These are phyloP conservation scores for Caryopteris hybrid DNA, from an alignment of 305 asterid genomes.

Conservation along the genomic window DNA sequence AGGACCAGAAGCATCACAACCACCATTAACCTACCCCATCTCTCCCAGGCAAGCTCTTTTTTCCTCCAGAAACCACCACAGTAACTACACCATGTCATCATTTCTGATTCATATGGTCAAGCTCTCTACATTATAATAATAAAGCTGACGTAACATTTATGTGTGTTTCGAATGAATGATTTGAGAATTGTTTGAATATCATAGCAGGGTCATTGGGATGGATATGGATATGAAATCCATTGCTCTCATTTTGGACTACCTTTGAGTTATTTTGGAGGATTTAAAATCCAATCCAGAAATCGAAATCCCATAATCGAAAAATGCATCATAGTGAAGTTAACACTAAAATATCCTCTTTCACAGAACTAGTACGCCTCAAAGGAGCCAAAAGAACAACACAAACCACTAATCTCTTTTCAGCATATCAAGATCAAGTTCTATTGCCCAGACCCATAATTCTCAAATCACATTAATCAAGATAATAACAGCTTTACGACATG, in stretches of 20 bases:
- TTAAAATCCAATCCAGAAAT: too few species aligned
- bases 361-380: background rate
- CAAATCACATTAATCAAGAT: background rate
- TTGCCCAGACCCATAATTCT: background rate
- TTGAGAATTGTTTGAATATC: too few species aligned
- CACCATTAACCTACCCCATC: background rate
- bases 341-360: background rate
- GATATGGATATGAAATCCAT: too few species aligned
- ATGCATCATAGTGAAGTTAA: background rate
- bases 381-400: background rate
- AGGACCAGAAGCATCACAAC: background rate
- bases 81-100: background rate
- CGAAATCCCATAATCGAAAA: too few species aligned
- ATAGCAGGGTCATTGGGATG: too few species aligned
- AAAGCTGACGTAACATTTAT: too few species aligned
- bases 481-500: background rate
- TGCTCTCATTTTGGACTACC: too few species aligned
- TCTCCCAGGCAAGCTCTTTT: background rate
- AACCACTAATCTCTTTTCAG: background rate
- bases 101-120: background rate
- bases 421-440: background rate
- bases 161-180: too few species aligned
- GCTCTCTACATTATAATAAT: background rate
- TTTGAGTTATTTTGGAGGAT: too few species aligned
- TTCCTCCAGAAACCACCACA: background rate